Conservation (phyloP, 2,329 filamentous ascomycete species). For the Fusarium gaditjirri region DNA sequence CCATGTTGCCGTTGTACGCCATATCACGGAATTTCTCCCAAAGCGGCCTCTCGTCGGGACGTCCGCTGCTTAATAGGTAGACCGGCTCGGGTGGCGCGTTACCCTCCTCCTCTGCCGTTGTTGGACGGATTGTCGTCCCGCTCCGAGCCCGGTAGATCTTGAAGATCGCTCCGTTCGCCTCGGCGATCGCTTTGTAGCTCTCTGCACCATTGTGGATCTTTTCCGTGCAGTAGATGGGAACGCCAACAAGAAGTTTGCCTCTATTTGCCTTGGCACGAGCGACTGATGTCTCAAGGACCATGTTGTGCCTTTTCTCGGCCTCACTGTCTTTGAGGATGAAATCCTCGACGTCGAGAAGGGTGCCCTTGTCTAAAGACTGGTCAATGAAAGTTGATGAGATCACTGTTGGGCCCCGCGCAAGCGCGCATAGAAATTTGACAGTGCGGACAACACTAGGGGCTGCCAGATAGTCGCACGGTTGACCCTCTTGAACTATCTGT, state of each 20-base stretch:
- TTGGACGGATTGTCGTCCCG: conserved; percentile 73
- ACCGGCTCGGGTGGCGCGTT: conserved; percentile 74
- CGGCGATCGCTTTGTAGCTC: conserved; percentile 85
- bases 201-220: conserved; percentile 83
- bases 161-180: conserved; percentile 88
- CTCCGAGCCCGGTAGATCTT: conserved; percentile 79
- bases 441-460: conserved; percentile 90
- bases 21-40: conserved; percentile 85
- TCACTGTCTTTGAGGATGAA: conserved; percentile 77
- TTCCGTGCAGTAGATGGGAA: conserved; percentile 86
- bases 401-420: conserved; percentile 83
- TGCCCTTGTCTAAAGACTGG: conserved; percentile 74
- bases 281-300: conserved; percentile 76
- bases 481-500: conserved; percentile 78
- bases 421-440: conserved; percentile 89
- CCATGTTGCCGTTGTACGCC: conserved; percentile 81
- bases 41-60: conserved; percentile 73
- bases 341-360: conserved; percentile 70
- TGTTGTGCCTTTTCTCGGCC: conserved; percentile 76
- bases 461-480: conserved; percentile 84
- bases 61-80: conserved; percentile 81
- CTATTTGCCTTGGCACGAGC: conserved; percentile 79
- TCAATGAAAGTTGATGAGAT: conserved; percentile 84
- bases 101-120: conserved; percentile 71
- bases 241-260: conserved; percentile 77